Evolutionary conservation across 306 rosid species (phyloP).

Genomic region (Quercus variabilis): DNA sequence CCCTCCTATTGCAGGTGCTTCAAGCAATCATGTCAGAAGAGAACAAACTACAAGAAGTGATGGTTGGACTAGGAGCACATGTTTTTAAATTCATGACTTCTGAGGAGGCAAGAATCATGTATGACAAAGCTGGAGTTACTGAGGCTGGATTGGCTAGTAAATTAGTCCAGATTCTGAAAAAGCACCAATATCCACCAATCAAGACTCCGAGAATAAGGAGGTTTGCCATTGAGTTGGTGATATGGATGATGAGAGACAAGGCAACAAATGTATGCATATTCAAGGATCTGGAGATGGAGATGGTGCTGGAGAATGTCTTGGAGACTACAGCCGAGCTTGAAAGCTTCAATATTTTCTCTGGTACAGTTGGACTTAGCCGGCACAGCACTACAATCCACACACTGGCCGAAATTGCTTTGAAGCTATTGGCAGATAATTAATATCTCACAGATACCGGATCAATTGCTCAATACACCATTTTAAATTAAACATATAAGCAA

Average conservation of each 20-base stretch:
- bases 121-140: conserved; percentile 50
- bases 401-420: conserved; percentile 69
- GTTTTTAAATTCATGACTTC: conserved; percentile 62
- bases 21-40: conserved; percentile 63
- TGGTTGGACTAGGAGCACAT: conserved; percentile 83
- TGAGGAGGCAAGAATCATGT: conserved; percentile 56
- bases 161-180: conserved; percentile 58
- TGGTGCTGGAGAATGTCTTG: conserved; percentile 62
- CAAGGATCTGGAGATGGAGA: conserved; percentile 50
- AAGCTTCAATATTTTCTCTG: conserved; percentile 91
- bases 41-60: conserved; percentile 83
- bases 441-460: neutral
- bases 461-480: conserved; percentile 10
- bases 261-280: conserved; percentile 43
- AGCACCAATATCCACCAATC: conserved; percentile 56
- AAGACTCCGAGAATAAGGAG: conserved; percentile 86
- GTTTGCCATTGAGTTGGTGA: conserved; percentile 71
- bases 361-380: conserved; percentile 77
- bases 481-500: neutral
- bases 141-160: conserved; percentile 55
- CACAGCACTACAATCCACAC: conserved; percentile 71
- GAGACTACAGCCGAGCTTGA: conserved; percentile 98
- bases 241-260: conserved; percentile 87
- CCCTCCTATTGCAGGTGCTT: conserved; percentile 47
- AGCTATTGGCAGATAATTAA: conserved; percentile 37